phyloP scores from a whole-genome alignment of 2,329 filamentous ascomycete species.

The Pseudocercospora eumusae region DNA sequence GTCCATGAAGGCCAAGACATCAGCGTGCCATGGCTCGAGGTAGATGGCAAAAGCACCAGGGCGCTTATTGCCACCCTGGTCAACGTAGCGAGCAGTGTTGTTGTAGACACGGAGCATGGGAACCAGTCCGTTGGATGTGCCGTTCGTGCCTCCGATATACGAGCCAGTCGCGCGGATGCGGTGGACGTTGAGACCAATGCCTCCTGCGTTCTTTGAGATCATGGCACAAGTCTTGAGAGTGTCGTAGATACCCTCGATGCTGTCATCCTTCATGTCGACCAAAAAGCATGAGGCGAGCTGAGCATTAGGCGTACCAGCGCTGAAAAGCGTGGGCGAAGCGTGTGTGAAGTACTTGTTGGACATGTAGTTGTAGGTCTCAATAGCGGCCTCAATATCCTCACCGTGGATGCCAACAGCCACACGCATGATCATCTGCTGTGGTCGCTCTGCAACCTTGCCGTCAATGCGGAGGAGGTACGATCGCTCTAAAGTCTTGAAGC shows the following conservation, averaged over 20 bases:
- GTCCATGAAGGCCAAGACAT: slow-evolving; percentile 96
- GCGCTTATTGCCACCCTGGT: slow-evolving; percentile 98
- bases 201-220: slow-evolving; percentile 99
- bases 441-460: slow-evolving; percentile 93
- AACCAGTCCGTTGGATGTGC: slow-evolving; percentile 94
- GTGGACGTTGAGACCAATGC: slow-evolving; percentile 95
- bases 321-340: slow-evolving; percentile 96
- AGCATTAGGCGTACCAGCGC: slow-evolving; percentile 89
- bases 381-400: slow-evolving; percentile 87
- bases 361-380: slow-evolving; percentile 99
- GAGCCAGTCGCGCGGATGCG: slow-evolving; percentile 95
- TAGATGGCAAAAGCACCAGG: slow-evolving; percentile 98
- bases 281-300: slow-evolving; percentile 98
- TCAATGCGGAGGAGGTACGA: slow-evolving; percentile 96
- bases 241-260: slow-evolving; percentile 98
- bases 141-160: slow-evolving; percentile 97
- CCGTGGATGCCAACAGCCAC: slow-evolving; percentile 96
- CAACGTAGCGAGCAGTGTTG: slow-evolving; percentile 97
- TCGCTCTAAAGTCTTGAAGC: slow-evolving; percentile 97
- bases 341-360: slow-evolving; percentile 98
- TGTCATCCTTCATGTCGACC: slow-evolving; percentile 99
- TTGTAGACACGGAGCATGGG: slow-evolving; percentile 99
- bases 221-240: slow-evolving; percentile 98
- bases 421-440: slow-evolving; percentile 99
- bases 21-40: slow-evolving; percentile 97